Evolutionary conservation across 306 rosid species (phyloP).

Genomic region (Dryas octopetala): DNA sequence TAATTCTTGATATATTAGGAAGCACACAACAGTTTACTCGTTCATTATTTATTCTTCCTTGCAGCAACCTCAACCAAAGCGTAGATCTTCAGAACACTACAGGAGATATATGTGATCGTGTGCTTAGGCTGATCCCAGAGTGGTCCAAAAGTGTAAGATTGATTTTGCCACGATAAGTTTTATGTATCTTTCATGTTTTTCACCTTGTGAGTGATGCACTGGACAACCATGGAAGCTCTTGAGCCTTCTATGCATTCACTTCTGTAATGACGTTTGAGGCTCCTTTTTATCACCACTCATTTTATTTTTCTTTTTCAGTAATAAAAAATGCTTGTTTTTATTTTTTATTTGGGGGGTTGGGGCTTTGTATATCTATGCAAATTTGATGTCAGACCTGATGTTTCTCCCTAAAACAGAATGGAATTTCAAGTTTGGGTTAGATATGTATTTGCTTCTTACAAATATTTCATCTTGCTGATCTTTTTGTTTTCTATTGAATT

Average conservation of each 20-base stretch:
- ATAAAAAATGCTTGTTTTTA: no score
- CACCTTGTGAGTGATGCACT: no score
- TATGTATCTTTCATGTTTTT: slow-evolving; percentile 14
- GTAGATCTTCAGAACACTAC: slow-evolving; percentile 40
- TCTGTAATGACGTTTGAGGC: no score
- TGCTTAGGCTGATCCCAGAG: slow-evolving; percentile 69
- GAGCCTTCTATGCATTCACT: no score
- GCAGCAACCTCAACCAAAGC: slow-evolving; percentile 54
- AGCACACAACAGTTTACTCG: not conserved
- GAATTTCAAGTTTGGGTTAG: not conserved
- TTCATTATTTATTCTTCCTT: slow-evolving; percentile 12
- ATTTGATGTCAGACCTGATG: no score
- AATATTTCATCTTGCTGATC: slow-evolving; percentile 19
- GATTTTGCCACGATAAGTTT: slow-evolving; percentile 18
- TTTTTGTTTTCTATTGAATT: slow-evolving; percentile 4
- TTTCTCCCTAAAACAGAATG: no score
- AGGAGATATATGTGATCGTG: slow-evolving; percentile 56
- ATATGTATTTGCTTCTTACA: not conserved
- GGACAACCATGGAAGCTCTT: no score
- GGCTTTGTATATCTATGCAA: no score
- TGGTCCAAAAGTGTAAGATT: slow-evolving; percentile 93
- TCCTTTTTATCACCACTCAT: no score
- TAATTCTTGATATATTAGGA: not conserved
- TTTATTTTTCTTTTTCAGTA: no score
- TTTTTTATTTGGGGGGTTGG: no score